Evolutionary conservation across 225 moss, liverwort and hornwort genomes (phyloP).

Genomic region (Pseudisothecium myosuroides): DNA sequence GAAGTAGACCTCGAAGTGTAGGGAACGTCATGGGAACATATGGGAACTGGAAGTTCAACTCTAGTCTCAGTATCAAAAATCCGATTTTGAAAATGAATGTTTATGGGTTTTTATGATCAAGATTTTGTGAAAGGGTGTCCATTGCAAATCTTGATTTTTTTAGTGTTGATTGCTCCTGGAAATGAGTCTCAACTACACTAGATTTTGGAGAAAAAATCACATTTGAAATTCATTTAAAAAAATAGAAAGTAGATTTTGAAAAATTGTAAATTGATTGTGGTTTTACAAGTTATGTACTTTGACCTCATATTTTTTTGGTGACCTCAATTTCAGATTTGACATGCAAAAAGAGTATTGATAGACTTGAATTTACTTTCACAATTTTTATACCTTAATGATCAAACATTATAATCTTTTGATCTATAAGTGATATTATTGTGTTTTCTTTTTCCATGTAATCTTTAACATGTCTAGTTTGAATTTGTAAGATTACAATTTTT

Average conservation of each 20-base stretch:
- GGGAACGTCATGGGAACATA: not conserved
- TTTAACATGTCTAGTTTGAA: not conserved
- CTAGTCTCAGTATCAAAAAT: not conserved
- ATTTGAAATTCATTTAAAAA: not conserved
- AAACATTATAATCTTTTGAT: not conserved
- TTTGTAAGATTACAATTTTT: rapidly evolving
- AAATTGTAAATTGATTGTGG: not conserved
- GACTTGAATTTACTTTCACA: not conserved
- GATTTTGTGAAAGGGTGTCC: not conserved
- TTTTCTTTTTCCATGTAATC: rapidly evolving
- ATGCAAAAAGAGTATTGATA: not conserved
- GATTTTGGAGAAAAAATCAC: not conserved
- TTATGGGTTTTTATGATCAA: not conserved
- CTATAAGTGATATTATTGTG: not conserved
- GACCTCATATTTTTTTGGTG: rapidly evolving
- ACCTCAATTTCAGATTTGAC: not conserved
- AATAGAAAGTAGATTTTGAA: not conserved
- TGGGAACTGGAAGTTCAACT: not conserved
- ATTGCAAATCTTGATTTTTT: not conserved
- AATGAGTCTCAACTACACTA: not conserved
- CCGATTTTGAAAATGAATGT: not conserved
- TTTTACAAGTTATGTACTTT: not conserved
- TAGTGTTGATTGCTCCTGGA: not conserved
- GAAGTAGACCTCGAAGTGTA: too few relatives aligned
- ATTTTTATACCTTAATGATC: not conserved